These are phyloP conservation scores for Lagenidium sp. DNA, from an alignment of 352 stramenopile species.

Conservation along the genomic window DNA sequence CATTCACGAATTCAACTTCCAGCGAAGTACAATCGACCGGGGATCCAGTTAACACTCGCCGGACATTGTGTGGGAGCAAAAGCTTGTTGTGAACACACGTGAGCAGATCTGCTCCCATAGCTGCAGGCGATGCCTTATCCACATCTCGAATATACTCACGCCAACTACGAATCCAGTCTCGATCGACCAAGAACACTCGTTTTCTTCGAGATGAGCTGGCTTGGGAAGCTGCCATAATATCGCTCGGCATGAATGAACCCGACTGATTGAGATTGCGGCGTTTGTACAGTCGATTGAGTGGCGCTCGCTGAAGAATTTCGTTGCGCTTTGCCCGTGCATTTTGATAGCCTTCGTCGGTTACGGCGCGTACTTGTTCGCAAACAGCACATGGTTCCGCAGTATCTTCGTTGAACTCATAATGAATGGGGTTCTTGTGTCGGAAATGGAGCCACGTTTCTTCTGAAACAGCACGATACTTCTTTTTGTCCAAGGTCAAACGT, in stretches of 20 bases:
- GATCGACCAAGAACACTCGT: conserved; percentile 50
- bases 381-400: conserved; percentile 29
- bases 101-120: conserved; percentile 22
- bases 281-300: conserved; percentile 47
- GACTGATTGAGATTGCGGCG: conserved; percentile 13
- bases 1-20: conserved; percentile 46
- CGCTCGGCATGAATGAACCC: conserved; percentile 24
- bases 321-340: conserved; percentile 41
- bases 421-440: conserved; percentile 36
- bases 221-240: conserved; percentile 30
- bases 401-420: conserved; percentile 21
- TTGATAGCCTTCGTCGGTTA: conserved; percentile 34
- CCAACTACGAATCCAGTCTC: conserved; percentile 53
- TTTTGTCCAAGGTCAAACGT: conserved; percentile 57
- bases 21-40: conserved; percentile 30
- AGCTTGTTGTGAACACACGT: conserved; percentile 49
- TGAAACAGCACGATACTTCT: conserved; percentile 45
- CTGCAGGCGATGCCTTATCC: conserved; percentile 22
- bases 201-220: conserved; percentile 5
- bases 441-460: conserved; percentile 56
- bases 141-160: conserved; percentile 68
- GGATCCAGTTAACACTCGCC: conserved; percentile 28
- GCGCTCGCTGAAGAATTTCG: conserved; percentile 37
- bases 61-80: conserved; percentile 33
- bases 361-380: conserved; percentile 40